Evolutionary conservation across 2,329 filamentous ascomycete genomes (phyloP).

Genomic region (Huntiella savannae): DNA sequence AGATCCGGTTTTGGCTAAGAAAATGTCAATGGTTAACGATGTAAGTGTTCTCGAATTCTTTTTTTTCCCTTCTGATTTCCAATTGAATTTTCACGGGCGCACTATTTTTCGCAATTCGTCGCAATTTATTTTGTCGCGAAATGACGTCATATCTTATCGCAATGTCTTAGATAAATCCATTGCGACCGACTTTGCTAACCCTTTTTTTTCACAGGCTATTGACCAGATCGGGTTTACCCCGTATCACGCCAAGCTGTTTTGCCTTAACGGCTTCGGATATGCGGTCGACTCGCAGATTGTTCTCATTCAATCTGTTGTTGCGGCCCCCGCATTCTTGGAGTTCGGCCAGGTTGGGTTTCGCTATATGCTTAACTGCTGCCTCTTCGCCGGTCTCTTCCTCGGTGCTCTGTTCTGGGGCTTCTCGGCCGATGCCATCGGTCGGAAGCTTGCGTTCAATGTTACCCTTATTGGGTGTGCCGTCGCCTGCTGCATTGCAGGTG

Average conservation of each 20-base stretch:
- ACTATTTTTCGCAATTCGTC: too few relatives aligned
- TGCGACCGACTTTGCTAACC: background rate
- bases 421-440: slow-evolving; percentile 46
- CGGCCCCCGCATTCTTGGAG: slow-evolving; percentile 36
- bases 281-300: slow-evolving; percentile 28
- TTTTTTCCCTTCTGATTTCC: background rate
- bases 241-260: slow-evolving; percentile 41
- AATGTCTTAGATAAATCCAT: background rate
- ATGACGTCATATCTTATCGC: too few relatives aligned
- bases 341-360: slow-evolving; percentile 35
- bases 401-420: slow-evolving; percentile 52
- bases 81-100: too few relatives aligned
- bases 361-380: slow-evolving; percentile 40
- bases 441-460: slow-evolving; percentile 49
- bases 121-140: too few relatives aligned
- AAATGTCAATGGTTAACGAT: slow-evolving; percentile 53
- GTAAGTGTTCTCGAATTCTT: slow-evolving; percentile 17
- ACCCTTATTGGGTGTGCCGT: slow-evolving; percentile 31
- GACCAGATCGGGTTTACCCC: slow-evolving; percentile 42
- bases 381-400: slow-evolving; percentile 34
- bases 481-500: slow-evolving; percentile 40
- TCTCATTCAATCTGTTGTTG: slow-evolving; percentile 43
- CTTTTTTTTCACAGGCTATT: slow-evolving; percentile 20
- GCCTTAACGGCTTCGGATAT: slow-evolving; percentile 41
- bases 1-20: slow-evolving; percentile 42